phyloP scores from a whole-genome alignment of 495 filamentous ascomycete genomes.

The Aspergillus ostianus region DNA sequence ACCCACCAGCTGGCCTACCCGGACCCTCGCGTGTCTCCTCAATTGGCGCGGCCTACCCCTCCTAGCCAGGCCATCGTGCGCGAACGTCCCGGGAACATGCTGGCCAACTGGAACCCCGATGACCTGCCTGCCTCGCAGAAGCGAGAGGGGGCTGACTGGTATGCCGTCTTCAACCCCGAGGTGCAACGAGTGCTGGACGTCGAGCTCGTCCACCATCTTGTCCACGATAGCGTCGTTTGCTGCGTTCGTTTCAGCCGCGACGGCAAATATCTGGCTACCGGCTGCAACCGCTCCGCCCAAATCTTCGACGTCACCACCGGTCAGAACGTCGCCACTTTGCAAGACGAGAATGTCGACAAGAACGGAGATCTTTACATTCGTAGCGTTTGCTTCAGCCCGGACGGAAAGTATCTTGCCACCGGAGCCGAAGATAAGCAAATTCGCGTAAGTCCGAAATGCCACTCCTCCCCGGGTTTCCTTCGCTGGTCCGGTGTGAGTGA shows the following conservation, averaged over 20 bases:
- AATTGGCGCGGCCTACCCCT: constrained; percentile 79
- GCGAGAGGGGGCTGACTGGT: constrained; percentile 82
- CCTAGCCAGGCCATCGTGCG: constrained; percentile 55
- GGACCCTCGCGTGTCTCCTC: constrained; percentile 78
- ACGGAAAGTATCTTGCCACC: constrained; percentile 84
- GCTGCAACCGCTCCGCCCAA: constrained; percentile 84
- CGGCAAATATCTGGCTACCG: constrained; percentile 84
- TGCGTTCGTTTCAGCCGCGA: constrained; percentile 88
- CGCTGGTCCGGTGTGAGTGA: background rate
- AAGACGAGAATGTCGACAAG: constrained; percentile 80
- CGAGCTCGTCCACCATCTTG: constrained; percentile 80
- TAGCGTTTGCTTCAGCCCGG: constrained; percentile 90
- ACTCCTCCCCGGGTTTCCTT: background rate
- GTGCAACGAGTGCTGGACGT: constrained; percentile 83
- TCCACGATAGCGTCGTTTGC: constrained; percentile 86
- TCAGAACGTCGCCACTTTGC: constrained; percentile 72
- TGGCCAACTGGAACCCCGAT: constrained; percentile 86
- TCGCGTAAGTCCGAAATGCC: constrained; percentile 62
- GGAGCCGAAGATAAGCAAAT: constrained; percentile 92
- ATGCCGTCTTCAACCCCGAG: constrained; percentile 83
- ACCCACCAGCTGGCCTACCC: constrained; percentile 78
- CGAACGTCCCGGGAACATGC: constrained; percentile 67
- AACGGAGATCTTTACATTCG: constrained; percentile 86
- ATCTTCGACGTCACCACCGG: constrained; percentile 84
- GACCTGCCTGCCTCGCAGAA: constrained; percentile 78